Evolutionary conservation across 2,329 filamentous ascomycete genomes (phyloP).

Genomic region (Cladosporium austrohemisphaericum): DNA sequence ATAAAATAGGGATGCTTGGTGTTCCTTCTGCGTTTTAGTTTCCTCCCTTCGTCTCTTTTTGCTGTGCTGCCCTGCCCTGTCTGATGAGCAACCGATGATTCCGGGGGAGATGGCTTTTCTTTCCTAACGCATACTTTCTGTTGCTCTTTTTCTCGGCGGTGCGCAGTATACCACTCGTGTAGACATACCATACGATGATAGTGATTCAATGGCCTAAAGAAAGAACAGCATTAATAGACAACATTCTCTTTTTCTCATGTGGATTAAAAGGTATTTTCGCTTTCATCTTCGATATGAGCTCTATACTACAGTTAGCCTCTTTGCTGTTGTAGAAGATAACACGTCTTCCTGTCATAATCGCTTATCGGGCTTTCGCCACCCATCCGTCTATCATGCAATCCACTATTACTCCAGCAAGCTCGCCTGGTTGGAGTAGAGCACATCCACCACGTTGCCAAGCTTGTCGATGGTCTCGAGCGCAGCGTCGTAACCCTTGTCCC

Average conservation of each 20-base stretch:
- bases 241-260: no score
- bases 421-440: conserved; percentile 95
- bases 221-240: not conserved
- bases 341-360: not conserved
- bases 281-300: no score
- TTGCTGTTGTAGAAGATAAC: conserved; percentile 1
- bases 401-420: conserved; percentile 77
- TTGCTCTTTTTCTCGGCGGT: not conserved
- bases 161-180: conserved; percentile 14
- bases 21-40: no score
- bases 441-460: conserved; percentile 93
- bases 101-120: not conserved
- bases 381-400: not conserved
- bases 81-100: not conserved
- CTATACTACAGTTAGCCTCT: conserved; percentile 9
- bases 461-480: conserved; percentile 95
- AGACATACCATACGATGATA: conserved; percentile 13
- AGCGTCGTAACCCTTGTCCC: conserved; percentile 90
- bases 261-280: no score
- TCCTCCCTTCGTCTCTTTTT: not conserved
- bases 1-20: no score
- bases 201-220: not conserved
- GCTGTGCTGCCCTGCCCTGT: not conserved
- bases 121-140: not conserved
- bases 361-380: not conserved